Base-by-base conservation (phyloP, 371 early-diverging fungal genomes). In the Zychaea mexicana region DNA sequence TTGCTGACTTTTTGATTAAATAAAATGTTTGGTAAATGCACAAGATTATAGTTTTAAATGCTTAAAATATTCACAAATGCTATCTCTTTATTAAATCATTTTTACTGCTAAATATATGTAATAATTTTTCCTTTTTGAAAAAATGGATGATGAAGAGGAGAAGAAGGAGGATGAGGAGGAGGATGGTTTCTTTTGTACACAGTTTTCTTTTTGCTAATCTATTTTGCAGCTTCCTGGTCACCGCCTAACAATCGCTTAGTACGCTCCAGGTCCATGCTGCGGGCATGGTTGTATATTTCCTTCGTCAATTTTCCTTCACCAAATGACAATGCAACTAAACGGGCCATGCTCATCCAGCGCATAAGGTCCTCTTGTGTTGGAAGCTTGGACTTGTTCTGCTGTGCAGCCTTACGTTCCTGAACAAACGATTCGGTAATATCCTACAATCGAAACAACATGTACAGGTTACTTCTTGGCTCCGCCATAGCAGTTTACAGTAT, bases 341-440 rank as follows among this genome's bases (percentile, higher is more conserved):
- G 71, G 33, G 53, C 64, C 24, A 62, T 70, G 26, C 63, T 77
- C 74, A 83, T 70, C 15, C 72, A 72, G 8, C 73, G 57, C 80
- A 79, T 79, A 52, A 83, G 63, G 49, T 83, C 83, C 52, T 83
- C 83, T 63, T 83, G 80, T 0, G 72, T 69, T 8, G 78, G 74
- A 27, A 79, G 54, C 7, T 63, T 52, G 0, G 32, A 56, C 2
- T 71, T 66, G 9, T 69, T 70, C 39, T 72, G 70, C n/a, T 71
- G 59, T 2, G 85, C 85, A 6, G 68, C 68, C 49, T 82, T 85
- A 46, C 87, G 78, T 47, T 81, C 78, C 42, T 83, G 72, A 45
- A 85, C 84, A 64, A 83, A 87, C 21, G 72, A 68, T 2, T 65
- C 70, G 71, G 85, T 85, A 66, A 87, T 87, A 68, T 84, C 78